Conservation (phyloP, 768 basidiomycete genomes). For the Coprinopsis strossmayeri region DNA sequence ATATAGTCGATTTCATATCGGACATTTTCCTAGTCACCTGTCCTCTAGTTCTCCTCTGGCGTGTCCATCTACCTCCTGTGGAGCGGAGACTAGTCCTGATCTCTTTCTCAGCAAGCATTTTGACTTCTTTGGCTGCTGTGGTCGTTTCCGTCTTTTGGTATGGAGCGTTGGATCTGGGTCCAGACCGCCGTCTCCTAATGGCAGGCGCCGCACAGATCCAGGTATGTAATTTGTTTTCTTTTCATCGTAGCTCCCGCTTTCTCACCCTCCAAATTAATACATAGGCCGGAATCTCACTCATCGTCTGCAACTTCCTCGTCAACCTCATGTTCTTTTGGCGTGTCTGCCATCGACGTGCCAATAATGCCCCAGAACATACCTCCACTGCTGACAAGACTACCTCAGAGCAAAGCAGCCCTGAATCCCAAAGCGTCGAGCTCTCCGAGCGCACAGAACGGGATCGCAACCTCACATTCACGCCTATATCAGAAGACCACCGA, state of each 20-base stretch:
- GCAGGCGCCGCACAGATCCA: slow-evolving; percentile 14
- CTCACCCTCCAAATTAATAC: background rate
- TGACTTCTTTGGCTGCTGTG: slow-evolving; percentile 17
- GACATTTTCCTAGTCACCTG: slow-evolving; percentile 19
- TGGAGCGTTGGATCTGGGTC: slow-evolving; percentile 3
- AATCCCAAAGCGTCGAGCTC: background rate
- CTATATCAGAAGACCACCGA: background rate
- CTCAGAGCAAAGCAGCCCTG: background rate
- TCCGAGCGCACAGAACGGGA: background rate
- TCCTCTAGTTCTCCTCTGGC: slow-evolving; percentile 21
- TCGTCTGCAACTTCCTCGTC: slow-evolving; percentile 8
- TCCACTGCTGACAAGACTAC: background rate
- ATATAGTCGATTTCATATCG: slow-evolving; percentile 18
- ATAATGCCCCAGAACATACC: background rate
- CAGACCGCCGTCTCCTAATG: slow-evolving; percentile 8
- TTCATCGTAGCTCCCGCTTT: background rate
- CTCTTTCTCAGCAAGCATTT: slow-evolving; percentile 19
- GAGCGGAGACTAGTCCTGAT: slow-evolving; percentile 18
- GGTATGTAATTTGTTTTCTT: slow-evolving; percentile 9
- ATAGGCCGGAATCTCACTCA: slow-evolving; percentile 5
- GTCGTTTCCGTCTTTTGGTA: slow-evolving; percentile 17
- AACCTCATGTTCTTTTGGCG: slow-evolving; percentile 4
- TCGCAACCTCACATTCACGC: background rate
- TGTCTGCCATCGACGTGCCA: background rate
- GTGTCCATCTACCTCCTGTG: slow-evolving; percentile 14